Base-by-base conservation (phyloP, 202 grass and related monocot species). In the Schoenoplectus tabernaemontani region DNA sequence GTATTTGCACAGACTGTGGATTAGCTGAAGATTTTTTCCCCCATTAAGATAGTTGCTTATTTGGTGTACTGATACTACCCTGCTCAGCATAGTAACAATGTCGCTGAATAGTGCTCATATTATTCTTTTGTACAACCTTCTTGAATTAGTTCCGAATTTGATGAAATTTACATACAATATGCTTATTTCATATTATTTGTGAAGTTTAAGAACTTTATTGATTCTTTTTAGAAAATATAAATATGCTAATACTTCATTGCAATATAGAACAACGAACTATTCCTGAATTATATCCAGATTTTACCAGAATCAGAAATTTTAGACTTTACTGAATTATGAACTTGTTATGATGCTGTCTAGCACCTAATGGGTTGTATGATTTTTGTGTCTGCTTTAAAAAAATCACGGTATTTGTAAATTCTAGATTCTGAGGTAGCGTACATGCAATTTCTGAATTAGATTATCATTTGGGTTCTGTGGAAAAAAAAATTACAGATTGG, bases 401-500 rank as follows among this genome's bases (percentile, higher is more conserved):
- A 48, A 30, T 7, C 42, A 72, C 48, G 43, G 44, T 51, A 32
- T 51, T 48, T 71, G 5, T 44, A 50, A 68, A 73, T 51, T 51
- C 44, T 50, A 50, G 24, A 7, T 73, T 33, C 26, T 73, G 2
- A 51, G 2, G 44, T 44, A 44, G 23, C 32, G 6, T 73, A 53
- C 13, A 53, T 51, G 5, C 4, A 53, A 73, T 16, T 53, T 13
- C 26, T n/a, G n/a, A n/a, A n/a, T n/a, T 3, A 15, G 34, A 4
- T n/a, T 44, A 38, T 73, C 51, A 73, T 53, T 73, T 73, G 44
- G 69, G 44, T 73, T 19, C n/a, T 9, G 11, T 0, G 42, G 7
- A 68, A 68, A 24, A 43, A 41, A 8, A 67, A 28, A 6, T 85
- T 85, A 63, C 82, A 97, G 93, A 97, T 64, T 97, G 93, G 93